phyloP scores from a whole-genome alignment of 2,329 filamentous ascomycete species.

The Nigrospora oryzae region DNA sequence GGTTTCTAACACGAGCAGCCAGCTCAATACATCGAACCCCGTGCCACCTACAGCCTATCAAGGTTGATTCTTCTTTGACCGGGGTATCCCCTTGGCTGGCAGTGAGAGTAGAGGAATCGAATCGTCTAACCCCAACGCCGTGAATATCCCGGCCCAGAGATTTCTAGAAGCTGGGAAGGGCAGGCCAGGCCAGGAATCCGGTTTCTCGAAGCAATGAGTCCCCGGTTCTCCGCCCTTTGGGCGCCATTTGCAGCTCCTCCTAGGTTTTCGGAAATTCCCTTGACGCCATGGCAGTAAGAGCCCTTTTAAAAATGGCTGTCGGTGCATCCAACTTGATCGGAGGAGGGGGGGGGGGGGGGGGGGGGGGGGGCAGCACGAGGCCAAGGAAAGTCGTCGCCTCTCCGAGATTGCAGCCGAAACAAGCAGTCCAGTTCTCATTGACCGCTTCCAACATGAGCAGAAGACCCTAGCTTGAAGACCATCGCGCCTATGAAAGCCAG shows the following conservation, averaged over 20 bases:
- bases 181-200: slow-evolving; percentile 56
- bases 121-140: slow-evolving; percentile 20
- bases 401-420: slow-evolving; percentile 63
- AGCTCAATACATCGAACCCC: slow-evolving; percentile 49
- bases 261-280: neutral
- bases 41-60: slow-evolving; percentile 50
- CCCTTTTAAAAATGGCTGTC: too few species aligned
- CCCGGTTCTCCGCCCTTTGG: slow-evolving; percentile 47
- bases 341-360: too few species aligned
- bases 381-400: slow-evolving; percentile 23
- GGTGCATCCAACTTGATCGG: too few species aligned
- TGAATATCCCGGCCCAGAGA: slow-evolving; percentile 60
- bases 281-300: too few species aligned
- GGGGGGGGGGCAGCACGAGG: neutral
- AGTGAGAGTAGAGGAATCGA: too few species aligned
- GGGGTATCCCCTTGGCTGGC: too few species aligned
- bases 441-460: slow-evolving; percentile 58
- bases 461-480: too few species aligned
- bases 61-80: too few species aligned
- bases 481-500: too few species aligned
- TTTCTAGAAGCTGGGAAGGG: slow-evolving; percentile 42
- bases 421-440: slow-evolving; percentile 57
- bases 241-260: slow-evolving; percentile 47
- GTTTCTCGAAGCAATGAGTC: slow-evolving; percentile 54
- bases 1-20: slow-evolving; percentile 59